A percentile compares a stretch with the other conserved stretches of the same genome.
These are phyloP conservation scores for Chaetoceros tenuissimus DNA, from an alignment of 108 stramenopile species.

Conservation along the genomic window DNA sequence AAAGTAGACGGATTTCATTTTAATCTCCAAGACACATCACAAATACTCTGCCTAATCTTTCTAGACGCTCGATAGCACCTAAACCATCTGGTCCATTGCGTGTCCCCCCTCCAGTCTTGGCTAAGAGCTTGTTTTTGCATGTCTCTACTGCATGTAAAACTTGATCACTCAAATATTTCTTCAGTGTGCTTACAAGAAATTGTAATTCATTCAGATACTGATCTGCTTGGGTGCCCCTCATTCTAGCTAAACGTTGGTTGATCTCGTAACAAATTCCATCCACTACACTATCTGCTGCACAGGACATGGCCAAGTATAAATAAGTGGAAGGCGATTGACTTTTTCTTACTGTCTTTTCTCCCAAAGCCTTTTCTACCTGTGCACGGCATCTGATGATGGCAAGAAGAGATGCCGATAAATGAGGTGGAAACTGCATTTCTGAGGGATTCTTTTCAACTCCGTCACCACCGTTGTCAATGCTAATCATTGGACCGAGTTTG, in stretches of 20 bases:
- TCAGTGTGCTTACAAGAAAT: slow-evolving; percentile 66
- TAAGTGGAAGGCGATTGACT: slow-evolving; percentile 55
- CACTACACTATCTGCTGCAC: slow-evolving; percentile 76
- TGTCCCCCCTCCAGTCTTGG: slow-evolving; percentile 45
- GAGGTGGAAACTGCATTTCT: slow-evolving; percentile 53
- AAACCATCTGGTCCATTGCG: slow-evolving; percentile 80
- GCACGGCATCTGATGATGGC: slow-evolving; percentile 78
- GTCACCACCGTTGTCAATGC: slow-evolving; percentile 3
- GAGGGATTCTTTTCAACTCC: background rate
- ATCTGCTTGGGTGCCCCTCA: slow-evolving; percentile 65
- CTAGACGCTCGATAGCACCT: slow-evolving; percentile 65
- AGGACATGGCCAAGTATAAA: slow-evolving; percentile 66
- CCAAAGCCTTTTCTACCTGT: slow-evolving; percentile 80
- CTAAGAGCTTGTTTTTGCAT: slow-evolving; percentile 49
- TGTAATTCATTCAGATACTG: slow-evolving; percentile 68
- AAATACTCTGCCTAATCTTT: slow-evolving; percentile 76
- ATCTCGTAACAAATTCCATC: slow-evolving; percentile 75
- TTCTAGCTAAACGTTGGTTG: slow-evolving; percentile 37
- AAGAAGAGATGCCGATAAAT: slow-evolving; percentile 70
- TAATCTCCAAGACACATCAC: slow-evolving; percentile 67
- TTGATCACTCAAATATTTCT: slow-evolving; percentile 54
- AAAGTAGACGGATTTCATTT: too few relatives aligned
- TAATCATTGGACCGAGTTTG: slow-evolving; percentile 57
- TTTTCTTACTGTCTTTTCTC: slow-evolving; percentile 47
- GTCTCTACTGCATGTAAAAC: slow-evolving; percentile 36